phyloP scores from a whole-genome alignment of 208 protist species.

The Acanthamoeba castellanii region DNA sequence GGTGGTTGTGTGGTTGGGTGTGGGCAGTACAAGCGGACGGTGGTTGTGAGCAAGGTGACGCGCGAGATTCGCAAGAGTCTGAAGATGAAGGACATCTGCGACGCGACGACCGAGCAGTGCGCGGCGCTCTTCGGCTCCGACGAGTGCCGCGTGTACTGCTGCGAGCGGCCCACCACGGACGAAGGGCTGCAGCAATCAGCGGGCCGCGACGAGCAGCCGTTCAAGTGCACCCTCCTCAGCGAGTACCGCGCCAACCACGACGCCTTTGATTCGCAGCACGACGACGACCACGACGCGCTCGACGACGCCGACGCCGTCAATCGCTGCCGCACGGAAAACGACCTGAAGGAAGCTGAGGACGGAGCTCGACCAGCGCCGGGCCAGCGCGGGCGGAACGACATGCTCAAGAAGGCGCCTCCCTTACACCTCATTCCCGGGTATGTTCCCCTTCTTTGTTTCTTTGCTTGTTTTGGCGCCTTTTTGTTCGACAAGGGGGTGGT shows the following conservation, averaged over 20 bases:
- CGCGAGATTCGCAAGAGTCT: not conserved
- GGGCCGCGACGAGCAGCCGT: not conserved
- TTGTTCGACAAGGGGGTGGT: too few species aligned
- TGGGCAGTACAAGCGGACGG: not conserved
- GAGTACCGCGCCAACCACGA: not conserved
- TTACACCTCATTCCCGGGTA: not conserved
- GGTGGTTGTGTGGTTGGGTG: too few species aligned
- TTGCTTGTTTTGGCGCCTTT: too few species aligned
- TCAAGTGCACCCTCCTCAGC: not conserved
- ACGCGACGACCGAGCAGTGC: not conserved
- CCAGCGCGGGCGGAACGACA: not conserved
- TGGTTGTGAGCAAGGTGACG: not conserved
- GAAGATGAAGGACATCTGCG: not conserved
- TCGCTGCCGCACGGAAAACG: not conserved
- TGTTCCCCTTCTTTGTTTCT: too few species aligned
- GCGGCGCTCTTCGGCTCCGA: not conserved
- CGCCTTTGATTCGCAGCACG: not conserved
- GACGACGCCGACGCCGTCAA: not conserved
- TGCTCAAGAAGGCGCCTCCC: not conserved
- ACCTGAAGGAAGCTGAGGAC: not conserved
- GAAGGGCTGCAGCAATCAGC: not conserved
- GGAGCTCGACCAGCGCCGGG: not conserved
- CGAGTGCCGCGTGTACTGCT: not conserved
- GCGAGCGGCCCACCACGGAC: not conserved
- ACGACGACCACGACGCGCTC: not conserved